Conservation (phyloP, 345 rosid species). For the Capsella bursapastoris region DNA sequence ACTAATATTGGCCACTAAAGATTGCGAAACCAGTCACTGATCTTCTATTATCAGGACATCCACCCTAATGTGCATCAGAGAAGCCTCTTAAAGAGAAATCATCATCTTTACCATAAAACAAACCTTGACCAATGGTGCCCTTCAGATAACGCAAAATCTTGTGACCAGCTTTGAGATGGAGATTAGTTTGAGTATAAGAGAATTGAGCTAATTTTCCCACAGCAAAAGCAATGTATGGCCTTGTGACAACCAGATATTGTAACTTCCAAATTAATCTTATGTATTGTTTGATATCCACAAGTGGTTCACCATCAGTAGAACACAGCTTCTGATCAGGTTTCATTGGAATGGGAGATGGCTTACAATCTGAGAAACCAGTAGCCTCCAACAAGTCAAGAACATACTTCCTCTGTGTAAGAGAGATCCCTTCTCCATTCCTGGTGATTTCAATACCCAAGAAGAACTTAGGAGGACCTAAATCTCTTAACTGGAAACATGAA, state of each 20-base stretch:
- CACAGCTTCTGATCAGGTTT: neutral
- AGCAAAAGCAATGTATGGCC: neutral
- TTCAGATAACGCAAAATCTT: neutral
- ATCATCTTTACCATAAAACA: neutral
- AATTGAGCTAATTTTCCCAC: neutral
- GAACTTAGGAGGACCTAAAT: neutral
- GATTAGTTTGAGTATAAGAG: accelerated
- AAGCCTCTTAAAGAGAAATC: neutral
- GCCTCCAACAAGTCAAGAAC: neutral
- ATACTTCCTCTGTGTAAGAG: neutral
- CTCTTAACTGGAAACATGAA: neutral
- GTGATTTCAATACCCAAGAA: neutral
- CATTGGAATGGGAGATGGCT: neutral
- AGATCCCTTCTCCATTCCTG: accelerated
- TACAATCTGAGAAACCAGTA: neutral
- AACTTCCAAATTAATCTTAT: accelerated
- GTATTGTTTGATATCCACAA: accelerated
- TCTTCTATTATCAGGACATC: neutral
- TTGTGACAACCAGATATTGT: neutral
- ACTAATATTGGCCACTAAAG: neutral
- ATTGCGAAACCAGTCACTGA: neutral
- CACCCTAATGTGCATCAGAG: neutral
- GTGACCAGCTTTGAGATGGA: neutral
- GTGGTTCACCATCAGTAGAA: accelerated
- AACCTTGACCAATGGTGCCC: neutral